Evolutionary conservation across 768 basidiomycete species (phyloP), one percentile per base, ranked within the genome.

Genomic region (Suillus paluster): DNA sequence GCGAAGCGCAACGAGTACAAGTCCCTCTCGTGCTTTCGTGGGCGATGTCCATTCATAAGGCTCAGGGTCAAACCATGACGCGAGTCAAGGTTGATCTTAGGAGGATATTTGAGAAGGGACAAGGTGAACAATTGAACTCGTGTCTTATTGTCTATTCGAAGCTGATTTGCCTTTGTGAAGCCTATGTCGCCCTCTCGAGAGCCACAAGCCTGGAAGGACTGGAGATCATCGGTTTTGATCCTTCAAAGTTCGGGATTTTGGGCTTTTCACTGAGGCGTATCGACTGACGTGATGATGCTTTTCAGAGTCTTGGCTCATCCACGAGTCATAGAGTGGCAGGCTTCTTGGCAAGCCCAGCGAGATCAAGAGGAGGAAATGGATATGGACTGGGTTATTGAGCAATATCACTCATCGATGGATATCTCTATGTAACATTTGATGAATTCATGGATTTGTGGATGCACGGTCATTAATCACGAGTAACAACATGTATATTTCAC

Each of bases 1-100:
- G 68, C 30, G 79, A 80, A 60, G 78, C 75, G 30, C 71, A 70
- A 46, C 69, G 78, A 52, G 33, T 75, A 27, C 70, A 95, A 87
- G 70, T 97, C 0, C 94, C 94, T 0, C 76, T 98, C 19, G 94
- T 95, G 57, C 81, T 97, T 48, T 84, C 96, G 0, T 99, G 96
- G 95, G 96, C 97, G 0, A 97, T 98, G 94, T 93, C 91, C 41
- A 99, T 99, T 66, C 97, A 99, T 76, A 99, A 99, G 75, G 91
- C 92, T 7, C 97, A 99, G 75, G 97, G 97, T 9, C 97, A 99
- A 75, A 99, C 97, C 0, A 82, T 99, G 33, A 90, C 92, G 6
- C 86, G 94, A 45, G 96, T 98, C 67, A 97, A 92, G 69, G 95
- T 99, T 46, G 95, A 99, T 68, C 81, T 99, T 48, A 86, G 83